These are phyloP conservation scores for Groenewaldozyma sp. DNA, from an alignment of 1,139 yeast genomes.

Conservation along the genomic window DNA sequence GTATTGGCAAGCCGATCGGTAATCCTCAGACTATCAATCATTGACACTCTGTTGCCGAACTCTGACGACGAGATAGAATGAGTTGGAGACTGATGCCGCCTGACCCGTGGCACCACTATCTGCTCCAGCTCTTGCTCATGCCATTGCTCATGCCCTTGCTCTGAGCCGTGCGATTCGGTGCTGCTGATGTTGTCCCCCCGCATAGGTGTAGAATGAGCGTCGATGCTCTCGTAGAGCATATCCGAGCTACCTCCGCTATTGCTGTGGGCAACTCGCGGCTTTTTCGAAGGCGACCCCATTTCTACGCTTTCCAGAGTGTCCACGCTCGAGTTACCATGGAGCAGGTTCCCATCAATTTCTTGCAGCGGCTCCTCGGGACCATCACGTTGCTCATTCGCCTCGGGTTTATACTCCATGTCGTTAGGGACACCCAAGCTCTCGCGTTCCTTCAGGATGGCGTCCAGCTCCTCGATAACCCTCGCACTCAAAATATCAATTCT, in stretches of 20 bases:
- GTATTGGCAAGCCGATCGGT: conserved; percentile 14
- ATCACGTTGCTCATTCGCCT: neutral
- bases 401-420: no score
- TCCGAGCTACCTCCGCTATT: neutral
- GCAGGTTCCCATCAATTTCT: neutral
- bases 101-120: neutral
- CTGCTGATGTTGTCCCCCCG: neutral
- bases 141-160: neutral
- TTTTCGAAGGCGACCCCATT: neutral
- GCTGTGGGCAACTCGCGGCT: neutral
- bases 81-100: neutral
- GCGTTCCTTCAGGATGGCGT: conserved; percentile 20
- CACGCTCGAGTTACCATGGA: neutral
- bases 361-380: neutral
- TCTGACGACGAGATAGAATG: neutral
- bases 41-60: conserved; percentile 7
- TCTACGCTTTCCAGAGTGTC: neutral
- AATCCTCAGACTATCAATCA: conserved; percentile 16
- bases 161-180: neutral
- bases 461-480: conserved; percentile 66
- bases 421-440: no score
- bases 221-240: neutral
- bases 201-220: neutral
- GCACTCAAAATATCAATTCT: conserved; percentile 70
- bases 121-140: neutral